These are phyloP conservation scores for Fusarium fujikuroi DNA, from an alignment of 2,329 filamentous ascomycete species.

Conservation along the genomic window DNA sequence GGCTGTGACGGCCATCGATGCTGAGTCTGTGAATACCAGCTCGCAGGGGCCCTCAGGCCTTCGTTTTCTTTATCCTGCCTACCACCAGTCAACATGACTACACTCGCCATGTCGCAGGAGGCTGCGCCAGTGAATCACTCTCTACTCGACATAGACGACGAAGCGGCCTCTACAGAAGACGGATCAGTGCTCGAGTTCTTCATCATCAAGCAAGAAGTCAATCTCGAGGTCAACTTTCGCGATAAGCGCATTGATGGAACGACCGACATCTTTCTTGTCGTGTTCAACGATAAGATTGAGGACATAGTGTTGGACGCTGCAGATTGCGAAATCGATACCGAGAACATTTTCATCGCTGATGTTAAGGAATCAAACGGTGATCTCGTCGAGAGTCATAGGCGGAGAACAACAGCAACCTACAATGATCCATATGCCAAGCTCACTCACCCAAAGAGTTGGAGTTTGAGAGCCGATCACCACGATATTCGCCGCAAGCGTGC, in stretches of 20 bases:
- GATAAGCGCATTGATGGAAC: conserved; percentile 79
- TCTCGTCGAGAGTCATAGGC: conserved; percentile 49
- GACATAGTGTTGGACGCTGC: conserved; percentile 70
- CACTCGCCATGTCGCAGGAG: conserved; percentile 35
- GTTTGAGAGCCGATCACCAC: conserved; percentile 78
- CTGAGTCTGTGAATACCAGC: conserved; percentile 33
- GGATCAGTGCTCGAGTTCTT: conserved; percentile 55
- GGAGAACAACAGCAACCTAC: conserved; percentile 58
- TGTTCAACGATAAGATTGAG: conserved; percentile 67
- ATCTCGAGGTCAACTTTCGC: conserved; percentile 88
- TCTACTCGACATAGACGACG: conserved; percentile 48
- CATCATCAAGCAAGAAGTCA: conserved; percentile 85
- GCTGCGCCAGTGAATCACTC: conserved; percentile 40
- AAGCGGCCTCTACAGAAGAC: conserved; percentile 50
- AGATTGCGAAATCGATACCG: conserved; percentile 67
- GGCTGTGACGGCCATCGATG: conserved; percentile 35
- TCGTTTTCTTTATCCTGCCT: conserved; percentile 36
- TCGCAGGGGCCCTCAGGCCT: conserved; percentile 42
- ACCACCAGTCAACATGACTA: conserved; percentile 29
- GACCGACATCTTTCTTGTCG: conserved; percentile 82
- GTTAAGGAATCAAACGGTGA: conserved; percentile 52
- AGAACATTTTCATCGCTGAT: conserved; percentile 62
- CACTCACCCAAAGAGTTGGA: conserved; percentile 68
- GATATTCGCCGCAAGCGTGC: conserved; percentile 77
- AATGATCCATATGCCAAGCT: conserved; percentile 75